Evolutionary conservation across 805 yeast species (phyloP).

Genomic region (Spathaspora hagerdaliae): DNA sequence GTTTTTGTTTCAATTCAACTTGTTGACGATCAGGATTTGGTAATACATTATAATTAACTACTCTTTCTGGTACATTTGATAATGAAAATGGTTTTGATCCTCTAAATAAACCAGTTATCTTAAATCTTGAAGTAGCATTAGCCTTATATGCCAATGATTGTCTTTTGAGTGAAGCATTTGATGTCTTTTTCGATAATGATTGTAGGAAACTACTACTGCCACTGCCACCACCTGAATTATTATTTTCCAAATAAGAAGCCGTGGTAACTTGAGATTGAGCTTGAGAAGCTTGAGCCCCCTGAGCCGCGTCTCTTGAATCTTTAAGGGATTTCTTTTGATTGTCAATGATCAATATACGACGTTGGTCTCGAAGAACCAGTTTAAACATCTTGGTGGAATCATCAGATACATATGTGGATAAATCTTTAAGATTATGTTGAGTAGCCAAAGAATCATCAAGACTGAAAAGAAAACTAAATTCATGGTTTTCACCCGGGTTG

Average conservation of each 20-base stretch:
- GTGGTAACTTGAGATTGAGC: not conserved
- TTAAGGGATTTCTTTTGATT: conserved; percentile 26
- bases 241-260: too few relatives aligned
- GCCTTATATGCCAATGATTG: conserved; percentile 39
- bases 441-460: conserved; percentile 37
- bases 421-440: conserved; percentile 42
- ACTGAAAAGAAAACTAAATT: conserved; percentile 51
- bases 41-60: conserved; percentile 50
- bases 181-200: conserved; percentile 20
- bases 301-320: conserved; percentile 2
- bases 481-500: conserved; percentile 19
- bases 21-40: conserved; percentile 43
- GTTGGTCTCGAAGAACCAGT: conserved; percentile 28
- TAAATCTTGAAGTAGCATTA: conserved; percentile 28
- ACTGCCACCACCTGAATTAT: not conserved
- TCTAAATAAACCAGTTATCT: conserved; percentile 54
- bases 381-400: conserved; percentile 23
- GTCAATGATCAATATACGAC: conserved; percentile 25
- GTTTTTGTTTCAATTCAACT: conserved; percentile 46
- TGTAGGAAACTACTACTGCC: not conserved
- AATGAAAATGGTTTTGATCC: conserved; percentile 61
- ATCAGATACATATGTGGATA: conserved; percentile 10
- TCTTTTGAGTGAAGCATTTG: conserved; percentile 27
- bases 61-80: conserved; percentile 41
- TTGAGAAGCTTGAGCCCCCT: not conserved